Base-by-base conservation (phyloP, 768 basidiomycete genomes). In the Arthromyces matolae region DNA sequence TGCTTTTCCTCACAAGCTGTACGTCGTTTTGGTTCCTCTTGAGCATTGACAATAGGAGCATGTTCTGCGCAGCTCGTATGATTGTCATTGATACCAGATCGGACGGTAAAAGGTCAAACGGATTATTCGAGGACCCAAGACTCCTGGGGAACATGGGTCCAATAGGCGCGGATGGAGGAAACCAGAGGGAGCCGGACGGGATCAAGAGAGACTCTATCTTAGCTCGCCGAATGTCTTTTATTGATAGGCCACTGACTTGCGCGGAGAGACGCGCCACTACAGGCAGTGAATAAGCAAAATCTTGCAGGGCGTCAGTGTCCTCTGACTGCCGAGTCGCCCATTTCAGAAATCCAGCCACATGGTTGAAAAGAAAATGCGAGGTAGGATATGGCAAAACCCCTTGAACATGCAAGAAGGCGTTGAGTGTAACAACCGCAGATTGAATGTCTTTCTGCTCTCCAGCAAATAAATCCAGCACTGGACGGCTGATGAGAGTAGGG, bases 181-280 rank as follows among this genome's bases (percentile, higher is more conserved):
- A 88, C 85, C 86, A 89, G 7, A 89, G 64, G 0, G 81, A 72
- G 2, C 84, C 85, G 1, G 84, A 78, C 0, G 88, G 87, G 22
- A 88, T 72, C 32, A 89, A 65, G 51, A 86, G 76, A 23, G 69
- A 60, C 42, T 91, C 88, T 10, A 86, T 65, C 58, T 89, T 90
- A 10, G 84, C 80, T 39, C 84, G 78, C 20, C 83, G 77, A 45
- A 91, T 73, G 50, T 88, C 87, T 19, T 83, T 78, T 34, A 85
- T 73, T 3, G 84, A 80, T 70, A 90, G 73, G 10, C 81, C 83
- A 57, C 79, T 81, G 54, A 91, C 86, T 62, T 86, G 84, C 3
- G 71, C 66, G 5, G 73, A 76, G 6, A 89, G 63, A 27, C 72
- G 73, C 4, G 84, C 71, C 25, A 89, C 64, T n/a, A 83, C 58